Conservation (phyloP, 768 basidiomycete species). For the Mycena rosella region DNA sequence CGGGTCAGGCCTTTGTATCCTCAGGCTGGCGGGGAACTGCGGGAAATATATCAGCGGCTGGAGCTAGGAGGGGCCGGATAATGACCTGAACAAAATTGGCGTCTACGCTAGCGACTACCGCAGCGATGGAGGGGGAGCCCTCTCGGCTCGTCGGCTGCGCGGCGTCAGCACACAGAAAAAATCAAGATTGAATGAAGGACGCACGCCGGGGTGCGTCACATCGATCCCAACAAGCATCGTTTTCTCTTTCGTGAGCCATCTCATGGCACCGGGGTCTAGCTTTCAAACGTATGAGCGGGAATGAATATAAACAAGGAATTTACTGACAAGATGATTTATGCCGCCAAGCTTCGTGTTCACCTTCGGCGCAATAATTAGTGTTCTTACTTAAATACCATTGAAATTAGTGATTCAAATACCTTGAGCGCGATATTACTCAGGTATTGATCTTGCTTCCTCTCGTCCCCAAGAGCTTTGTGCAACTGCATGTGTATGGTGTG, state of each 20-base stretch:
- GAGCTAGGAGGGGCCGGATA: neutral
- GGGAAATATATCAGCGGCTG: neutral
- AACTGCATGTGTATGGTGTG: conserved; percentile 82
- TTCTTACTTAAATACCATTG: no score
- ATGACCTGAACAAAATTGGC: conserved; percentile 64
- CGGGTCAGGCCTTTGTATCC: conserved; percentile 63
- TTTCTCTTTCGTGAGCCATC: conserved; percentile 72
- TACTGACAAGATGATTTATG: conserved; percentile 71
- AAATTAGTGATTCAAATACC: no score
- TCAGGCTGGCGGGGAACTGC: conserved; percentile 79
- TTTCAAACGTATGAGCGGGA: conserved; percentile 38
- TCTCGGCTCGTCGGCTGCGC: conserved; percentile 71
- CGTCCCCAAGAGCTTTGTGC: conserved; percentile 67
- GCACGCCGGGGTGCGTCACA: conserved; percentile 85
- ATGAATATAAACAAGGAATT: neutral
- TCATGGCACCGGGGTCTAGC: conserved; percentile 68
- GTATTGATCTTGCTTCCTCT: conserved; percentile 79
- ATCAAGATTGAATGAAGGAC: no score
- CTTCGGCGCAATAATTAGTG: conserved; percentile 85
- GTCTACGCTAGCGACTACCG: conserved; percentile 85
- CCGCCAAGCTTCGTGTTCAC: conserved; percentile 89
- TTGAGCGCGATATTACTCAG: conserved; percentile 62
- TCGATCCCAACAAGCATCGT: conserved; percentile 92
- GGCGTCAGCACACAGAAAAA: no score
- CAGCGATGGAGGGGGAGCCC: conserved; percentile 87